Evolutionary conservation across 1,139 yeast genomes (phyloP).

Genomic region (Candida anutae): DNA sequence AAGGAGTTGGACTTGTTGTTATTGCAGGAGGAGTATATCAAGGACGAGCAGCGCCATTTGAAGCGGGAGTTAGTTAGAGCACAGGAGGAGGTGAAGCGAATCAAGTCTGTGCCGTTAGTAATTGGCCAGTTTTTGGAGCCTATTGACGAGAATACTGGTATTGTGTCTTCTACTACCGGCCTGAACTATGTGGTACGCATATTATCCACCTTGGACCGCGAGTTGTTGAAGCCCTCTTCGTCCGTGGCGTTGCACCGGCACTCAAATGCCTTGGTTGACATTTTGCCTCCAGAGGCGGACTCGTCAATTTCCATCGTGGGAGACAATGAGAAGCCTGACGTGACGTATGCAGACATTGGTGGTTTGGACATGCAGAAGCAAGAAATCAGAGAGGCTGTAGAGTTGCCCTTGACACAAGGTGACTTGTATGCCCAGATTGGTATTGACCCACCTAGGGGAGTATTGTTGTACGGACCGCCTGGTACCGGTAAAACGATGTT

Average conservation of each 20-base stretch:
- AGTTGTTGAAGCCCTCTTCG: slow-evolving; percentile 86
- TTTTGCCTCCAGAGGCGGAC: slow-evolving; percentile 97
- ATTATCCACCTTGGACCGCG: slow-evolving; percentile 89
- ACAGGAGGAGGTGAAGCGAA: slow-evolving; percentile 96
- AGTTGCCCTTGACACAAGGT: slow-evolving; percentile 90
- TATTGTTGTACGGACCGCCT: slow-evolving; percentile 93
- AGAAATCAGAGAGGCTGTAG: slow-evolving; percentile 97
- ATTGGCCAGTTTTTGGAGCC: slow-evolving; percentile 98
- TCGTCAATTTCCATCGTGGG: slow-evolving; percentile 93
- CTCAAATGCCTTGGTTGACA: slow-evolving; percentile 94
- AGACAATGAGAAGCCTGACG: slow-evolving; percentile 89
- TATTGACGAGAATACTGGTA: slow-evolving; percentile 92
- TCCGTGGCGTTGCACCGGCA: slow-evolving; percentile 98
- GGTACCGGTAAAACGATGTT: slow-evolving; percentile 99
- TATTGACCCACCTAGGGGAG: slow-evolving; percentile 98
- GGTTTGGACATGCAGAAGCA: slow-evolving; percentile 99
- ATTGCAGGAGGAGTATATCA: slow-evolving; percentile 92
- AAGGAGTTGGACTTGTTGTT: slow-evolving; percentile 78
- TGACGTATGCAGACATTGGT: slow-evolving; percentile 90
- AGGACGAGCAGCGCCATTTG: slow-evolving; percentile 95
- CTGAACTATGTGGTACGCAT: slow-evolving; percentile 95
- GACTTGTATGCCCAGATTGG: slow-evolving; percentile 96
- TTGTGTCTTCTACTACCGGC: slow-evolving; percentile 95
- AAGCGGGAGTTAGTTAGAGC: slow-evolving; percentile 93
- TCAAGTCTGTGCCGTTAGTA: slow-evolving; percentile 94